Evolutionary conservation across 257 asterid species (phyloP).

Genomic region (Primulina eburnea): DNA sequence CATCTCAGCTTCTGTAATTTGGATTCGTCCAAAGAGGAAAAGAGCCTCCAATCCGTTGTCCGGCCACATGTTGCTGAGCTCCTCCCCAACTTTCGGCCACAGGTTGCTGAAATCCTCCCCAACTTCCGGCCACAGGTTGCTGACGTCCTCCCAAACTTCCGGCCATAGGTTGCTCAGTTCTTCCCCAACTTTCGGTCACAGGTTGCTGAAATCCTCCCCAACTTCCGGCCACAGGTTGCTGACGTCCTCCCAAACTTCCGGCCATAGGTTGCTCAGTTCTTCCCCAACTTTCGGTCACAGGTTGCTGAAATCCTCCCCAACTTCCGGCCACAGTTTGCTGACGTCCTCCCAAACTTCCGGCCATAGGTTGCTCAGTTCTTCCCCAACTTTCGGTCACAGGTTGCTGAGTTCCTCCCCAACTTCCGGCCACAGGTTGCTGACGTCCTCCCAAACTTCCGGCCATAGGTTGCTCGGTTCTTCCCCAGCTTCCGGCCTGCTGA

Average conservation of each 20-base stretch:
- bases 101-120: conserved; percentile 17
- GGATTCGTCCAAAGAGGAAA: not conserved
- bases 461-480: conserved; percentile 6
- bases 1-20: not conserved
- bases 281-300: conserved; percentile 12
- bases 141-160: conserved; percentile 21
- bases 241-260: conserved; percentile 24
- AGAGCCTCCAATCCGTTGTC: conserved; percentile 5
- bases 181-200: conserved; percentile 23
- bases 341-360: conserved; percentile 19
- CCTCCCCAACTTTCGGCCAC: conserved; percentile 20
- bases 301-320: conserved; percentile 3
- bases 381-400: conserved; percentile 21
- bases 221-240: not conserved
- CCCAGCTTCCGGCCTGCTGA: conserved; percentile 16
- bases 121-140: not conserved
- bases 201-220: conserved; percentile 21
- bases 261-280: conserved; percentile 3
- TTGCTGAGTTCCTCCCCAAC: conserved; percentile 19
- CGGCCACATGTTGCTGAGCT: not conserved
- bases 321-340: not conserved
- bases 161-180: not conserved
- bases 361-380: not conserved
- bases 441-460: conserved; percentile 23
- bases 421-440: not conserved